Base-by-base conservation (phyloP, 148 eudicot species). In the Cornus suecica region DNA sequence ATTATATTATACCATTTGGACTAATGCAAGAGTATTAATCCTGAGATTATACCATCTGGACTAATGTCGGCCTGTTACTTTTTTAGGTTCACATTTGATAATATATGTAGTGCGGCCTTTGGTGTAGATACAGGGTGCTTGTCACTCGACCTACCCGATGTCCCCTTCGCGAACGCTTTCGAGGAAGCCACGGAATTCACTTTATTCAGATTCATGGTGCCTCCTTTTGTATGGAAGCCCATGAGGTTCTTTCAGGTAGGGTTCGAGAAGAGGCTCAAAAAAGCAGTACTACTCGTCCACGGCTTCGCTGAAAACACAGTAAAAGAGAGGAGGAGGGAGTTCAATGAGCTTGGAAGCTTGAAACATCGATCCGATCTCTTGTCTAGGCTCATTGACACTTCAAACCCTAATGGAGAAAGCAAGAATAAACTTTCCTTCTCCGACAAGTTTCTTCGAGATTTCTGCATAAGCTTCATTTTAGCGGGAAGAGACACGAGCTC, bases 401-500 rank as follows among this genome's bases (percentile, higher is more conserved):
- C 58, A 72, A 76, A 84, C 62, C 62, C 25, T 14, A 22, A 58
- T 58, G 23, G 4, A 8, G 72, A 73, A 24, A 75, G 52, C 63
- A 18, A 54, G 52, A 34, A n/a, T n/a, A n/a, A 51, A 27, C 11
- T 0, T 23, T 48, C 3, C 23, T 79, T 85, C 28, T 66, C 83
- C 2, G 88, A 88, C 18, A 78, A 78, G 27, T 81, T 88, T 9
- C 82, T 88, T 2, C 37, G 60, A 68, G 89, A 88, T 75, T 83
- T 88, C 60, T 85, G 88, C 70, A 86, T 88, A 31, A 88, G 91
- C 68, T 84, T 88, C 58, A 88, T 88, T 65, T 73, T 88, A 69
- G 91, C 91, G 10, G 91, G 91, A 0, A 78, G 91, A 1, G 91
- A 88, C 82, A 88, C 91, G 0, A 88, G 88, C 74, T 88, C 91